These are phyloP conservation scores for Termitomyces sp. DNA, from an alignment of 768 basidiomycete species.

Conservation along the genomic window DNA sequence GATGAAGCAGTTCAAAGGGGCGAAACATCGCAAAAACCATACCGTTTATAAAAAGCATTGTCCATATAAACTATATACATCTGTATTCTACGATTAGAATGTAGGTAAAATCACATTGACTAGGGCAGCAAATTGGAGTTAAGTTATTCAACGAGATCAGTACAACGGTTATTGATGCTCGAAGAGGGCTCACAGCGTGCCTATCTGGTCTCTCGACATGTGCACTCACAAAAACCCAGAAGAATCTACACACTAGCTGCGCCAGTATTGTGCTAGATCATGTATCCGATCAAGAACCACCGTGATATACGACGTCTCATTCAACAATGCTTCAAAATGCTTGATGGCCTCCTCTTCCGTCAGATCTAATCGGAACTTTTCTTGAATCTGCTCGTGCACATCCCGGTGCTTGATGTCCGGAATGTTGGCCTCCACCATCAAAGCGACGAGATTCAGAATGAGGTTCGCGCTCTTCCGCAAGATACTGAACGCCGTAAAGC, in stretches of 20 bases:
- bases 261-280: slow-evolving; percentile 85
- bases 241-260: slow-evolving; percentile 39
- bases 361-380: slow-evolving; percentile 92
- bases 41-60: too few relatives aligned
- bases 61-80: too few relatives aligned
- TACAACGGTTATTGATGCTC: neutral
- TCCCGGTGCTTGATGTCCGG: slow-evolving; percentile 93
- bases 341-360: slow-evolving; percentile 97
- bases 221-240: neutral
- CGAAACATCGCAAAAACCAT: too few relatives aligned
- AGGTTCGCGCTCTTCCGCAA: slow-evolving; percentile 96
- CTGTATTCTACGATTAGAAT: too few relatives aligned
- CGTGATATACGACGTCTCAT: slow-evolving; percentile 92
- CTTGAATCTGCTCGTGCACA: slow-evolving; percentile 86
- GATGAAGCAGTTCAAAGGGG: too few relatives aligned
- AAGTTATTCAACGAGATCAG: too few relatives aligned
- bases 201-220: neutral
- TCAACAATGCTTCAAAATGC: slow-evolving; percentile 88
- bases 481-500: slow-evolving; percentile 96
- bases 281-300: slow-evolving; percentile 93
- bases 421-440: slow-evolving; percentile 98
- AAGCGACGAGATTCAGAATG: slow-evolving; percentile 89
- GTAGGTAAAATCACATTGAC: too few relatives aligned
- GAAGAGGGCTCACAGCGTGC: neutral
- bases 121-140: neutral